phyloP scores from a whole-genome alignment of 148 eudicot genomes.

The Agrostemma githago region DNA sequence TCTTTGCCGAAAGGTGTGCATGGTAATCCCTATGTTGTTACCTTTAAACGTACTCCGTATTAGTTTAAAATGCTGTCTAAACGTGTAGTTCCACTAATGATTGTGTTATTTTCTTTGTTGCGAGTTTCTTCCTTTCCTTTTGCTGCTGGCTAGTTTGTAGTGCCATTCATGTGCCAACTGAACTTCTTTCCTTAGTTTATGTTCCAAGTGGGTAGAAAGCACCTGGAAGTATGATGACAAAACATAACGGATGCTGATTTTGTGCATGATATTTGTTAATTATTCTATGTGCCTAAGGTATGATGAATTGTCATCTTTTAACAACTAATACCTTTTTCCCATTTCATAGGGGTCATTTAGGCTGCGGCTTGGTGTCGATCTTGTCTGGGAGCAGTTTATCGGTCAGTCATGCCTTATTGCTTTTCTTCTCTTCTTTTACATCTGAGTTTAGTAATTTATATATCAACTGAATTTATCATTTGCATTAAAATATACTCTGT shows the following conservation, averaged over 20 bases:
- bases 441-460: not conserved
- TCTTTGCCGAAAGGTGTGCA: constrained; percentile 39
- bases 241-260: constrained; percentile 17
- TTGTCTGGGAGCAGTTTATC: constrained; percentile 14
- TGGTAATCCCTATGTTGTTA: constrained; percentile 27
- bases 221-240: constrained; percentile 24
- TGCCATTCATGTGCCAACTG: constrained; percentile 30
- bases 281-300: constrained; percentile 2
- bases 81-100: constrained; percentile 18
- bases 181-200: constrained; percentile 21
- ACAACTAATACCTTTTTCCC: constrained; percentile 24
- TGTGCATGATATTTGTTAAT: constrained; percentile 3
- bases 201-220: constrained; percentile 27
- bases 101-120: constrained; percentile 7
- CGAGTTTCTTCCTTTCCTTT: constrained; percentile 13
- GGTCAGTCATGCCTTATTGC: not conserved
- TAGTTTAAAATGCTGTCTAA: constrained; percentile 20
- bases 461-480: not conserved
- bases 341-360: constrained; percentile 27
- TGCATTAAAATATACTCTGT: not conserved
- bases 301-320: constrained; percentile 17
- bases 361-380: constrained; percentile 30
- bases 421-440: not conserved
- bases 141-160: constrained; percentile 10
- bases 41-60: constrained; percentile 16